Evolutionary conservation across 257 asterid species (phyloP).

Genomic region (Przewalskia tangutica): DNA sequence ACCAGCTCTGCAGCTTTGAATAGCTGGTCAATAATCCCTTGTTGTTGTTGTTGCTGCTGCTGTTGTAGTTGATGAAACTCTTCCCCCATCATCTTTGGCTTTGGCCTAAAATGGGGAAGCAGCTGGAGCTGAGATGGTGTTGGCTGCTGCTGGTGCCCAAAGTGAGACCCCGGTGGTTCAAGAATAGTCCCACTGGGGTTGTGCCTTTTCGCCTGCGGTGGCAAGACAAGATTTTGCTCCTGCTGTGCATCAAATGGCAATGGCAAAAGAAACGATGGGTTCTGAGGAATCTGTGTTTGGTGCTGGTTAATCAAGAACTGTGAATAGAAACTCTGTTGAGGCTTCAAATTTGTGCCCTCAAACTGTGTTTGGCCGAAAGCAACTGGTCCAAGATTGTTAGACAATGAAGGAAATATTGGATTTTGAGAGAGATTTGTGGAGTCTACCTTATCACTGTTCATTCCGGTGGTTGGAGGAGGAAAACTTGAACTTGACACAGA

Average conservation of each 20-base stretch:
- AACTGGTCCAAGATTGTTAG: slow-evolving; percentile 32
- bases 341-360: slow-evolving; percentile 47
- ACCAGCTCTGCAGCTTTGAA: slow-evolving; percentile 77
- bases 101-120: slow-evolving; percentile 47
- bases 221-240: slow-evolving; percentile 37
- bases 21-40: slow-evolving; percentile 67
- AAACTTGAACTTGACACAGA: slow-evolving; percentile 24
- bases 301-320: slow-evolving; percentile 55
- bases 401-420: slow-evolving; percentile 28
- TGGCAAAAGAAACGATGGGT: slow-evolving; percentile 55
- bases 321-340: slow-evolving; percentile 35
- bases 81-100: slow-evolving; percentile 42
- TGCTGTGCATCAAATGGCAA: slow-evolving; percentile 32
- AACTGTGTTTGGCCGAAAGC: slow-evolving; percentile 30
- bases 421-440: slow-evolving; percentile 16
- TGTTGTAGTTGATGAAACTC: slow-evolving; percentile 26
- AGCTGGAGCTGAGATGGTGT: slow-evolving; percentile 32
- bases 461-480: slow-evolving; percentile 7
- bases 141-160: slow-evolving; percentile 41
- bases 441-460: slow-evolving; percentile 30
- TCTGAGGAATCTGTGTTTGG: slow-evolving; percentile 48
- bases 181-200: slow-evolving; percentile 22
- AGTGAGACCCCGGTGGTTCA: slow-evolving; percentile 30
- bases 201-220: slow-evolving; percentile 65
- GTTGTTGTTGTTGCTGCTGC: slow-evolving; percentile 38